Evolutionary conservation across 768 basidiomycete genomes (phyloP).

Genomic region (Crassisporium funariophilum): DNA sequence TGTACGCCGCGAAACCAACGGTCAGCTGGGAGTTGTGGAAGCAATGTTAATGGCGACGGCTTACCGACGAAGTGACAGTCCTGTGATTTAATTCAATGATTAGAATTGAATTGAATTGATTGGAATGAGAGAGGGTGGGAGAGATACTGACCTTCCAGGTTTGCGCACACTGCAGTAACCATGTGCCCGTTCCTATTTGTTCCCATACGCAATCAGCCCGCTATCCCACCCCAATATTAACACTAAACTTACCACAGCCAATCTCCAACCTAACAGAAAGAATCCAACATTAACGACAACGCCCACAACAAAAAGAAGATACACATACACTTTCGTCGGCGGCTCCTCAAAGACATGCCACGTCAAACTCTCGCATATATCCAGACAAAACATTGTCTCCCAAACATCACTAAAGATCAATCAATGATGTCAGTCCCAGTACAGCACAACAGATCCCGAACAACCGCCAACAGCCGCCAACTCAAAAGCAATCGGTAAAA

Average conservation of each 20-base stretch:
- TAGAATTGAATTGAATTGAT: constrained; percentile 4
- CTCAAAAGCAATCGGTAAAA: too few relatives aligned
- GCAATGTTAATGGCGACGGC: constrained; percentile 14
- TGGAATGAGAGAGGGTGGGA: constrained; percentile 6
- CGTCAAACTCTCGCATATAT: constrained; percentile 58
- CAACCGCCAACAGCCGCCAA: too few relatives aligned
- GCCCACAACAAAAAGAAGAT: constrained; percentile 5
- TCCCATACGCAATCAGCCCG: too few relatives aligned
- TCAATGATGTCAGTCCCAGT: background rate
- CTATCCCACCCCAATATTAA: too few relatives aligned
- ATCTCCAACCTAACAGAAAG: constrained; percentile 56
- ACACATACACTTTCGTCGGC: constrained; percentile 62
- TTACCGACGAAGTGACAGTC: constrained; percentile 65
- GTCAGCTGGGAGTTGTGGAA: background rate
- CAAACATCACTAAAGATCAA: constrained; percentile 58
- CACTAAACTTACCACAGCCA: constrained; percentile 61
- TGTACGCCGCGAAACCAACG: constrained; percentile 17
- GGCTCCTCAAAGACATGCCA: constrained; percentile 65
- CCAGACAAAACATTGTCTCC: constrained; percentile 59
- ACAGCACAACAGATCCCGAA: background rate
- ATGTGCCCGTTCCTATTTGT: constrained; percentile 73
- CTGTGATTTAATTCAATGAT: constrained; percentile 30
- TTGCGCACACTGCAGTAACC: constrained; percentile 67
- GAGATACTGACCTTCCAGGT: constrained; percentile 57
- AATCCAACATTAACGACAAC: background rate